Conservation (phyloP, 2,329 filamentous ascomycete genomes). For the Dothistroma septosporum region DNA sequence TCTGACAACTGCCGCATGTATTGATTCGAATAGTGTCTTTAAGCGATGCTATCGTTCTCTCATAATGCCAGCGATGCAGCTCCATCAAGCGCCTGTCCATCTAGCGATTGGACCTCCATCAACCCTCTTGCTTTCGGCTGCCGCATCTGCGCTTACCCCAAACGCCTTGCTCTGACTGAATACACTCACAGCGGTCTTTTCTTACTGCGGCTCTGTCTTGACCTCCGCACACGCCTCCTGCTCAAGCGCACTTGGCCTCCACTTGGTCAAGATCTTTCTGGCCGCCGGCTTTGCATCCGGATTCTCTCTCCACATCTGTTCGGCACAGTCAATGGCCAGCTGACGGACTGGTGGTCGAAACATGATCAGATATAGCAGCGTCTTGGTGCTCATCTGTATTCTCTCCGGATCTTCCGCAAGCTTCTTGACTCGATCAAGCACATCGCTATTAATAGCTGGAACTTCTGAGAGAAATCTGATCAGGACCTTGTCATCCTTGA, state of each 20-base stretch:
- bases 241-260: conserved; percentile 49
- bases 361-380: conserved; percentile 56
- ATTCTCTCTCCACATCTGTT: conserved; percentile 55
- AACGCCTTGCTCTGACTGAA: conserved; percentile 5
- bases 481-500: conserved; percentile 74
- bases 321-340: conserved; percentile 54
- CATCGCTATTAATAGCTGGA: conserved; percentile 67
- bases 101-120: background rate
- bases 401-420: conserved; percentile 62
- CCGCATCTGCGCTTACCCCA: conserved; percentile 4
- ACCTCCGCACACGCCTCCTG: conserved; percentile 16
- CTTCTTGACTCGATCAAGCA: conserved; percentile 67
- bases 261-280: conserved; percentile 53
- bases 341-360: conserved; percentile 58
- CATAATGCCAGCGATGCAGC: background rate
- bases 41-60: background rate
- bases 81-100: background rate
- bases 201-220: conserved; percentile 18
- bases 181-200: conserved; percentile 1
- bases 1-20: background rate
- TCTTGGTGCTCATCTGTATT: conserved; percentile 55
- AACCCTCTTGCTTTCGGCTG: background rate
- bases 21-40: background rate
- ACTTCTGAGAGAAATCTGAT: conserved; percentile 90
- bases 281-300: conserved; percentile 46